Evolutionary conservation across 1,284 basidiomycete genomes (phyloP).

Genomic region (Inonotus hispidus): DNA sequence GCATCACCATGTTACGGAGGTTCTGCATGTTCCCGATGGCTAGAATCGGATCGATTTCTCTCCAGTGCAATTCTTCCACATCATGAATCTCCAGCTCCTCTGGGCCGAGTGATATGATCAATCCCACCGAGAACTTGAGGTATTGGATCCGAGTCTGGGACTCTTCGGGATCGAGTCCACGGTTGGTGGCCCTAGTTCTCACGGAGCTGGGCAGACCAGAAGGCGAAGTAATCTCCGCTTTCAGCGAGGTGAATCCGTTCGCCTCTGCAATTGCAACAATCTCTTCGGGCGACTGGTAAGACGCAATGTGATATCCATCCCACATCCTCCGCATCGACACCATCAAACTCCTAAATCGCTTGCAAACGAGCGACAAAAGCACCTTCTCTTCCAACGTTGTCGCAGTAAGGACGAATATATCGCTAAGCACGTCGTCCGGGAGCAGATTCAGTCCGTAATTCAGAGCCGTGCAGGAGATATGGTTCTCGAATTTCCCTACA

Average conservation of each 20-base stretch:
- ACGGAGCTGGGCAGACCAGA: too few species aligned
- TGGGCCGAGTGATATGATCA: too few species aligned
- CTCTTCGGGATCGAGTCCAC: too few species aligned
- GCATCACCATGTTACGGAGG: too few species aligned
- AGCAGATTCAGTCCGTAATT: not conserved
- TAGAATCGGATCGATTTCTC: too few species aligned
- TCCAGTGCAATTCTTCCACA: too few species aligned
- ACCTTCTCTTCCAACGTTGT: not conserved
- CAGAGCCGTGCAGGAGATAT: not conserved
- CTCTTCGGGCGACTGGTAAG: not conserved
- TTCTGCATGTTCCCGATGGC: too few species aligned
- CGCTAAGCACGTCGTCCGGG: not conserved
- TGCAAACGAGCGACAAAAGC: not conserved
- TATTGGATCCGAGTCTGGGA: too few species aligned
- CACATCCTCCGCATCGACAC: not conserved
- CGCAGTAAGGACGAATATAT: not conserved
- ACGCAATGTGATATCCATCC: not conserved
- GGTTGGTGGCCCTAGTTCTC: too few species aligned
- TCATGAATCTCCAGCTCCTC: too few species aligned
- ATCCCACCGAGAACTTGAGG: too few species aligned
- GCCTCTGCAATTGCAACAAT: not conserved
- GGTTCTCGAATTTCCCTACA: too few species aligned
- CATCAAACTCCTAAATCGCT: not conserved
- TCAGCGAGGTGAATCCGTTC: not conserved
- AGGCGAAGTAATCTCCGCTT: not conserved